Conservation (phyloP, 1,284 basidiomycete genomes). For the Pseudozyma tsukubaensis region DNA sequence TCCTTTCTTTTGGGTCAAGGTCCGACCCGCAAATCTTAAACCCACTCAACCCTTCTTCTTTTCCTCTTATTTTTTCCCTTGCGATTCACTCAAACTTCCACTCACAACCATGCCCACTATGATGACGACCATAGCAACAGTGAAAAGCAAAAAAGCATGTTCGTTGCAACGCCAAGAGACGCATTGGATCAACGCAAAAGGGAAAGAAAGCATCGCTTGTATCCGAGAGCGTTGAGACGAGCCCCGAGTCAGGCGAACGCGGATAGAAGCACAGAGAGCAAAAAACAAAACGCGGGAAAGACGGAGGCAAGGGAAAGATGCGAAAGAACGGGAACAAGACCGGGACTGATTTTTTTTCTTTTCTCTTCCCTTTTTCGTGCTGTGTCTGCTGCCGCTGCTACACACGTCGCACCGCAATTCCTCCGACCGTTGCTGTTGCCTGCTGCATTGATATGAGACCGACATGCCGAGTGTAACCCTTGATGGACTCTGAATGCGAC, state of each 20-base stretch:
- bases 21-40: not conserved
- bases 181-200: too few relatives aligned
- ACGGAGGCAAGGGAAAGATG: not conserved
- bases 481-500: too few relatives aligned
- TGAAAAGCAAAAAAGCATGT: not conserved
- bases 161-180: too few relatives aligned
- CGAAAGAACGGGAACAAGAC: constrained; percentile 4
- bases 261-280: not conserved
- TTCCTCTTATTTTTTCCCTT: not conserved
- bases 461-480: too few relatives aligned
- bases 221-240: too few relatives aligned
- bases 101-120: not conserved
- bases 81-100: not conserved
- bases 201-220: too few relatives aligned
- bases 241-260: too few relatives aligned
- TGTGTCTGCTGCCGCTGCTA: not conserved
- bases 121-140: not conserved
- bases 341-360: constrained; percentile 2
- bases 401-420: not conserved
- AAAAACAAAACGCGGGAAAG: not conserved
- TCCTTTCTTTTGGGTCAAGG: too few relatives aligned
- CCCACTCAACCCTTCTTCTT: not conserved
- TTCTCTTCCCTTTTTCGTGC: not conserved
- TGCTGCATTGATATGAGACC: too few relatives aligned
- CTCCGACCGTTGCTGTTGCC: not conserved